Evolutionary conservation across 2,329 filamentous ascomycete species (phyloP).

Genomic region (Neopestalotiopsis clavispora): DNA sequence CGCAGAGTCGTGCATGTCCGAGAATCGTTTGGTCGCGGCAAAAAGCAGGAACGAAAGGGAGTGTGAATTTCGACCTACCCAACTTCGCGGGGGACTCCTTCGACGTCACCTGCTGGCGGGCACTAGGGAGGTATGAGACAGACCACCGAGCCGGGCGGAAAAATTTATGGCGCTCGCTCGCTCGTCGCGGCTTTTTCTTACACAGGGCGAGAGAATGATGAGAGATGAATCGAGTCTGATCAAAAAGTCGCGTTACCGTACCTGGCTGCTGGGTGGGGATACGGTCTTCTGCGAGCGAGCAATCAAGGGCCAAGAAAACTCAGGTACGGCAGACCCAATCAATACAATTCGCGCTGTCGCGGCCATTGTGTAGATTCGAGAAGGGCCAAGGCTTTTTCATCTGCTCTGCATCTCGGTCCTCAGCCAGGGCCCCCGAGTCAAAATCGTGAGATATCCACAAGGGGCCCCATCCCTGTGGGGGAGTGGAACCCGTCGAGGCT

Average conservation of each 20-base stretch:
- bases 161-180: not conserved
- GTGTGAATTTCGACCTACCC: not conserved
- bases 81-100: not conserved
- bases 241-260: not conserved
- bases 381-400: not conserved
- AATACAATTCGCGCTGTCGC: not conserved
- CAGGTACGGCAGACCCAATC: not conserved
- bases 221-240: not conserved
- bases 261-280: not conserved
- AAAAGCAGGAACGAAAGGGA: not conserved
- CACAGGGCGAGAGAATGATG: not conserved
- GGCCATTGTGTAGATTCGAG: constrained; percentile 3
- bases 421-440: not conserved
- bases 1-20: not conserved
- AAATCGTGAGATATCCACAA: not conserved
- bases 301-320: not conserved
- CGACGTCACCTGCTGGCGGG: not conserved
- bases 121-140: not conserved
- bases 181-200: constrained; percentile 1
- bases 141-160: not conserved
- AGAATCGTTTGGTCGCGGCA: not conserved
- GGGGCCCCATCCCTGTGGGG: not conserved
- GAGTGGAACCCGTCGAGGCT: not conserved
- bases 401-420: not conserved
- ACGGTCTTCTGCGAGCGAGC: not conserved